Evolutionary conservation across 768 basidiomycete species (phyloP).

Genomic region (Cytidiella melzeri): DNA sequence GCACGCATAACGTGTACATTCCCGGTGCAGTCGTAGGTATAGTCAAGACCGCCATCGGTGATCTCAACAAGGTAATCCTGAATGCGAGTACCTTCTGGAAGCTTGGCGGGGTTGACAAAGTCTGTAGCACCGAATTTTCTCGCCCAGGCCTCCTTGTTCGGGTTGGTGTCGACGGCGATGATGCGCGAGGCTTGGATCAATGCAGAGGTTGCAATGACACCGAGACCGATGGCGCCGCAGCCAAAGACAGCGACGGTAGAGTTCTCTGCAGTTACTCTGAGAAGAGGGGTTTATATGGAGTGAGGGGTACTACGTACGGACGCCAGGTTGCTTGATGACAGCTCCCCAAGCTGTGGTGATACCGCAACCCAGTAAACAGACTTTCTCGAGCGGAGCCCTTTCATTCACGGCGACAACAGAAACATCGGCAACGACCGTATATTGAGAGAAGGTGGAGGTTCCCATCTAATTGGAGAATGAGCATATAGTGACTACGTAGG

Average conservation of each 20-base stretch:
- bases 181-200: slow-evolving; percentile 79
- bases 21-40: slow-evolving; percentile 95
- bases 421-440: slow-evolving; percentile 96
- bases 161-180: slow-evolving; percentile 90
- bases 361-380: slow-evolving; percentile 94
- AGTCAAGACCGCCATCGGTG: slow-evolving; percentile 96
- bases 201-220: slow-evolving; percentile 77
- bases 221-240: slow-evolving; percentile 93
- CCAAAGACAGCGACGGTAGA: slow-evolving; percentile 94
- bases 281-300: no score
- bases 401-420: slow-evolving; percentile 89
- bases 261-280: no score
- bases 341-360: slow-evolving; percentile 99
- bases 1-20: slow-evolving; percentile 93
- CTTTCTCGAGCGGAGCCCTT: slow-evolving; percentile 86
- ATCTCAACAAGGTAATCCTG: slow-evolving; percentile 87
- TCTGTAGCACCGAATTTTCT: slow-evolving; percentile 92
- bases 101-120: slow-evolving; percentile 75
- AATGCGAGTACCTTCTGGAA: slow-evolving; percentile 77
- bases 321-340: slow-evolving; percentile 83
- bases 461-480: slow-evolving; percentile 68
- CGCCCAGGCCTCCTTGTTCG: slow-evolving; percentile 82
- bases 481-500: neutral
- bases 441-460: slow-evolving; percentile 98
- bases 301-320: slow-evolving; percentile 46